Base-by-base conservation (phyloP, 129 eudicot species). In the Flaveria ramosissima region DNA sequence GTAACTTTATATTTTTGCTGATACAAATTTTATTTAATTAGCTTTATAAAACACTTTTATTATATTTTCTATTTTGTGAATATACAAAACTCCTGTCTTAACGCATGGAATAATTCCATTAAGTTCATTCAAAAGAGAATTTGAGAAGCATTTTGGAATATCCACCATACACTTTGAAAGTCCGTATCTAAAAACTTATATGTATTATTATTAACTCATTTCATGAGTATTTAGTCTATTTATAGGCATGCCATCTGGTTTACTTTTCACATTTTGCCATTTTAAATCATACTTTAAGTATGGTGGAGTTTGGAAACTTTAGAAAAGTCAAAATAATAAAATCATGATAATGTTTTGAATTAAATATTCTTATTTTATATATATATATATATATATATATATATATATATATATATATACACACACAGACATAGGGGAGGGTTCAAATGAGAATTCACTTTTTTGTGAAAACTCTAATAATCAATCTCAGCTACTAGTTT, bases 91-190 rank as follows among this genome's bases (percentile, higher is more conserved):
- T n/a, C n/a, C 36, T 30, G 4, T 36, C 41, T 4, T 36, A 36
- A 36, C 41, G 41, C 41, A 36, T 36, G 41, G 7, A 36, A 36
- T 36, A 36, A 36, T 36, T 36, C 41, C 41, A 36, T 36, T 36
- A 36, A 36, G 41, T 36, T 36, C 12, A 69, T 14, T 19, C 19
- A 23, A 65, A 19, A 55, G 14, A 53, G 77, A 20, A 32, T 21
- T 11, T 56, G 20, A 52, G 20, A 72, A 45, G 68, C 77, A 72
- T 72, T 39, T 53, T 41, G 55, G 52, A 56, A 72, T 71, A 71
- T 71, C 65, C 64, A 32, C 9, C 50, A 8, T 71, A 71, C 9
- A 71, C 3, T 36, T 72, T 72, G 67, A 51, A 72, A 55, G 77
- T 72, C 14, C 39, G 55, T 72, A 56, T 72, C 42, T 55, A 55